Conservation (phyloP, 805 yeast genomes). For the Cyberlindnera veronae region DNA sequence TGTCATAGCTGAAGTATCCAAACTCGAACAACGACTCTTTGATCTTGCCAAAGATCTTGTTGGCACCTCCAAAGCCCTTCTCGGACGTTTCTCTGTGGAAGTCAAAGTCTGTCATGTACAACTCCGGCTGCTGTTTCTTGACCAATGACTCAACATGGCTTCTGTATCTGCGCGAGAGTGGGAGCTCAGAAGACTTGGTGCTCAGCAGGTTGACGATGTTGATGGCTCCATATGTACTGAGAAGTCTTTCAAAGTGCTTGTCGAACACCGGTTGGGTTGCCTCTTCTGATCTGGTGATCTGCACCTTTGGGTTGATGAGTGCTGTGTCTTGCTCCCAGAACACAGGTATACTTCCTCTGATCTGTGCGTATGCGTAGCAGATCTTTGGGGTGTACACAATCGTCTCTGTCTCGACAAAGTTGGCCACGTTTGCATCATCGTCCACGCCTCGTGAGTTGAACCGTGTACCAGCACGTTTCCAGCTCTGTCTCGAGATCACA, state of each 20-base stretch:
- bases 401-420: slow-evolving; percentile 90
- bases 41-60: slow-evolving; percentile 59
- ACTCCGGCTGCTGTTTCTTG: slow-evolving; percentile 34
- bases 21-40: slow-evolving; percentile 67
- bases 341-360: slow-evolving; percentile 94
- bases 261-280: slow-evolving; percentile 66
- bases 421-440: slow-evolving; percentile 93
- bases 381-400: slow-evolving; percentile 53
- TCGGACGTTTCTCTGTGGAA: slow-evolving; percentile 92
- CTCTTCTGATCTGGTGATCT: slow-evolving; percentile 81
- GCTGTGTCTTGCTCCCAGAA: slow-evolving; percentile 98
- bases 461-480: slow-evolving; percentile 96
- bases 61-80: slow-evolving; percentile 84
- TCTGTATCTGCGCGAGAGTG: slow-evolving; percentile 62
- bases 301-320: slow-evolving; percentile 84
- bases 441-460: slow-evolving; percentile 94
- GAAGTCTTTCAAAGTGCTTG: slow-evolving; percentile 61
- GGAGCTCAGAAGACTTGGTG: slow-evolving; percentile 73
- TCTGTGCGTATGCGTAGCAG: slow-evolving; percentile 76
- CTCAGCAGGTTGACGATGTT: slow-evolving; percentile 88
- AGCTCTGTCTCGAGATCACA: slow-evolving; percentile 89
- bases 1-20: slow-evolving; percentile 80
- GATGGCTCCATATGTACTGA: slow-evolving; percentile 78
- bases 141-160: slow-evolving; percentile 45
- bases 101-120: slow-evolving; percentile 79